Evolutionary conservation across 176 grass and related monocot species (phyloP).

Genomic region (Musa troglodytarum): DNA sequence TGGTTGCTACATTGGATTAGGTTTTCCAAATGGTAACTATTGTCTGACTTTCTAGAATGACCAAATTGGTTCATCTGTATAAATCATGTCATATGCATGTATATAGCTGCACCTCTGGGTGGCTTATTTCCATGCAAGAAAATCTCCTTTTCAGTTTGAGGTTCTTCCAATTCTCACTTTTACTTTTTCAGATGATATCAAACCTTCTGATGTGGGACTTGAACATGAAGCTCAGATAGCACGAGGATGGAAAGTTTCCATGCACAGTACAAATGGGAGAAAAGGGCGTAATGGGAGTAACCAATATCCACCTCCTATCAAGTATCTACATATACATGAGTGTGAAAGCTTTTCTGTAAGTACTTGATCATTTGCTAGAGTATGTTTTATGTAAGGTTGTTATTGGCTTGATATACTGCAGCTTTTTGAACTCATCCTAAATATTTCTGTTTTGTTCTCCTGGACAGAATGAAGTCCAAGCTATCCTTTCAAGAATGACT

Average conservation of each 20-base stretch:
- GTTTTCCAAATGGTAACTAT: not conserved
- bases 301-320: slow-evolving; percentile 46
- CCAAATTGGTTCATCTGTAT: not conserved
- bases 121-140: slow-evolving; percentile 15
- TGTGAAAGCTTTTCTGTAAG: slow-evolving; percentile 89
- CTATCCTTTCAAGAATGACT: not conserved
- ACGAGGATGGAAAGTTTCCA: slow-evolving; percentile 52
- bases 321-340: slow-evolving; percentile 95
- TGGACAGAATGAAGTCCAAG: not conserved
- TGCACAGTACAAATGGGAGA: slow-evolving; percentile 55
- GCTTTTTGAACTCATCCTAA: not conserved
- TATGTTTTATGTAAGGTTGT: not conserved
- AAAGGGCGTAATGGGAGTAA: slow-evolving; percentile 54
- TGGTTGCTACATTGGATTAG: not conserved
- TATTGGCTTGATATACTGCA: not conserved
- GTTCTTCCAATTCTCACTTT: not conserved
- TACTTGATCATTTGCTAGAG: not conserved
- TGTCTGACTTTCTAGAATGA: not conserved
- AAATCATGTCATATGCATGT: not conserved
- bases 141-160: slow-evolving; percentile 2
- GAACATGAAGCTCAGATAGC: slow-evolving; percentile 79
- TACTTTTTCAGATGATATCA: slow-evolving; percentile 64
- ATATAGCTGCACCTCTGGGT: not conserved
- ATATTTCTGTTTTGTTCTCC: not conserved
- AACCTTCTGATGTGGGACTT: slow-evolving; percentile 75